These are phyloP conservation scores for Phytomonas sp. DNA, from an alignment of 208 protist genomes.

Conservation along the genomic window DNA sequence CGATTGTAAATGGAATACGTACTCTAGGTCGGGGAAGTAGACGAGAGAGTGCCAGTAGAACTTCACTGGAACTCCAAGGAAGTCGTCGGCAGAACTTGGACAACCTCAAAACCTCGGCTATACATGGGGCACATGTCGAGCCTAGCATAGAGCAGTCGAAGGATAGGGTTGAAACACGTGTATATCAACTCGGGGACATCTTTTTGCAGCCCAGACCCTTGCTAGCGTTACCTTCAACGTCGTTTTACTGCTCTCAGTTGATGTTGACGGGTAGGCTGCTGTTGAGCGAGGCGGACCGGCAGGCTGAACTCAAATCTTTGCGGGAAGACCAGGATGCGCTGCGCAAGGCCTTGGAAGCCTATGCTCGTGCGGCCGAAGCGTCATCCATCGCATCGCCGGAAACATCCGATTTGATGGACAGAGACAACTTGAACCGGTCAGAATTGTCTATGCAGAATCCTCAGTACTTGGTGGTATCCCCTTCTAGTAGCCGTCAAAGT, in stretches of 20 bases:
- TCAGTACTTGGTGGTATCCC: not conserved
- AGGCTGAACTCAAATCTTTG: not conserved
- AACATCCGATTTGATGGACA: not conserved
- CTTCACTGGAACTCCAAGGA: not conserved
- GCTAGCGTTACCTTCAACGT: not conserved
- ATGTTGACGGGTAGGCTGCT: not conserved
- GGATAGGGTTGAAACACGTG: not conserved
- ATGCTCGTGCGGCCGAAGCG: not conserved
- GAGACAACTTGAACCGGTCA: not conserved
- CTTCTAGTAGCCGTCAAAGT: not conserved
- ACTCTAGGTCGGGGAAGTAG: not conserved
- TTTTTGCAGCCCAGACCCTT: not conserved
- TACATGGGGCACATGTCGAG: not conserved
- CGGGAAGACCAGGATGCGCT: not conserved
- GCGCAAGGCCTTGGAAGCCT: not conserved
- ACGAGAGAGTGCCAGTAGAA: not conserved
- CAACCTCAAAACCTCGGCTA: not conserved
- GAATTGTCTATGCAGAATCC: not conserved
- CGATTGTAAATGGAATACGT: not conserved
- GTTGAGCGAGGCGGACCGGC: not conserved
- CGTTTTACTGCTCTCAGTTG: not conserved
- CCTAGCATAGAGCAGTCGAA: not conserved
- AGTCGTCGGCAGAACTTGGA: not conserved
- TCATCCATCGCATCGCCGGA: not conserved
- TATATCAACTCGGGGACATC: not conserved